Base-by-base conservation (phyloP, 192 early-diverging fungal genomes). In the Entomortierella parvispora region DNA sequence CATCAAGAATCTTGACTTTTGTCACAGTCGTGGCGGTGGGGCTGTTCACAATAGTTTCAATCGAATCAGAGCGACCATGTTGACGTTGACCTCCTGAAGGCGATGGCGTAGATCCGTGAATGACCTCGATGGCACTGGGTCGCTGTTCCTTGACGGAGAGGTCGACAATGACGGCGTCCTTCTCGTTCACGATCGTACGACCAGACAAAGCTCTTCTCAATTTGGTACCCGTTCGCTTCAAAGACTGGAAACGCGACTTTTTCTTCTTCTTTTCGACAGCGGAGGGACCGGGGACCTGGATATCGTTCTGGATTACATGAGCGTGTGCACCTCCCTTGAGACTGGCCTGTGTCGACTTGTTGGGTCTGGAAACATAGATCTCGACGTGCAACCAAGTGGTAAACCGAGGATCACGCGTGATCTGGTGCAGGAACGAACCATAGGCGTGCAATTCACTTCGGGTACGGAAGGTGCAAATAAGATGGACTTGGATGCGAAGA, bases 381-480 rank as follows among this genome's bases (percentile, higher is more conserved):
- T 77, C 72, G 20, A 77, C 72, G n/a, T 77, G 58, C 6, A 77
- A 32, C 72, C 72, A 77, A 42, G 59, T 34, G 4, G 72, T 77
- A 55, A 77, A 77, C 4, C 74, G 74, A 0, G 74, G 59, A 25
- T 77, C 74, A 46, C 74, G 74, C 0, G 74, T 77, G 55, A 77
- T 63, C 74, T 77, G 74, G 43, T 77, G 74, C 14, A 77, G 51
- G 66, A 77, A 77, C 3, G 74, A 77, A 25, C 74, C 74, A 58
- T 77, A 77, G 25, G 74, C 74, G 40, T 77, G 74, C 25, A 77
- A 55, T 40, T 77, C 74, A 8, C 65, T 68, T 9, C 74, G 59
- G 2, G 74, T 77, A 17, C 74, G 65, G 74, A 77, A 77, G 1
- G 74, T 77, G 48, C 74, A 77, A 43, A 77, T 77, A 44, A 77